These are phyloP conservation scores for Extremus antarcticus DNA, from an alignment of 495 filamentous ascomycete genomes.

Conservation along the genomic window DNA sequence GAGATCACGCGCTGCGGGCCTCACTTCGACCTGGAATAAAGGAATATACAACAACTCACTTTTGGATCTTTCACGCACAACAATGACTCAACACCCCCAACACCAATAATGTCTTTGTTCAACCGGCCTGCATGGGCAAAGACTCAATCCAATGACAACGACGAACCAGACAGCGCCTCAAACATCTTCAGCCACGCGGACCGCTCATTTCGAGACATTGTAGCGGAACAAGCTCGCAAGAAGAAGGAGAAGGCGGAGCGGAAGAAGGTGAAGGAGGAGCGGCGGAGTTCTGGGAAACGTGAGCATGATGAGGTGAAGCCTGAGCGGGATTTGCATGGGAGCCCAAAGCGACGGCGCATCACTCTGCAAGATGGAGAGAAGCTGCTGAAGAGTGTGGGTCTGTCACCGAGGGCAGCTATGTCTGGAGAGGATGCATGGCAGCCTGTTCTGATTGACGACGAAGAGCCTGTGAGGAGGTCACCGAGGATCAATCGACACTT, in stretches of 20 bases:
- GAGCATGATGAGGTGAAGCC: slow-evolving; percentile 12
- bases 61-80: too few relatives aligned
- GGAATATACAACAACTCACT: not conserved
- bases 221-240: slow-evolving; percentile 43
- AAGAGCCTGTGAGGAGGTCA: slow-evolving; percentile 1
- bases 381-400: not conserved
- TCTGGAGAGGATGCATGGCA: not conserved
- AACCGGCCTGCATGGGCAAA: slow-evolving; percentile 52
- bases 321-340: slow-evolving; percentile 1
- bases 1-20: not conserved
- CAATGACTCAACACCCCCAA: slow-evolving; percentile 9
- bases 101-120: slow-evolving; percentile 51
- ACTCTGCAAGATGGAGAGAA: slow-evolving; percentile 6
- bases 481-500: slow-evolving; percentile 3
- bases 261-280: slow-evolving; percentile 25
- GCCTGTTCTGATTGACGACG: not conserved
- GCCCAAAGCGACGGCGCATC: slow-evolving; percentile 12
- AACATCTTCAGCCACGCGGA: slow-evolving; percentile 55
- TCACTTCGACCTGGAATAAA: not conserved
- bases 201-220: slow-evolving; percentile 48
- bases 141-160: slow-evolving; percentile 15
- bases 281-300: slow-evolving; percentile 7
- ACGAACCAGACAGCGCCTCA: slow-evolving; percentile 33
- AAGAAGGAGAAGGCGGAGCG: slow-evolving; percentile 28
- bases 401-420: not conserved